phyloP scores from a whole-genome alignment of 2,329 filamentous ascomycete species.

The Whalleya microplaca region DNA sequence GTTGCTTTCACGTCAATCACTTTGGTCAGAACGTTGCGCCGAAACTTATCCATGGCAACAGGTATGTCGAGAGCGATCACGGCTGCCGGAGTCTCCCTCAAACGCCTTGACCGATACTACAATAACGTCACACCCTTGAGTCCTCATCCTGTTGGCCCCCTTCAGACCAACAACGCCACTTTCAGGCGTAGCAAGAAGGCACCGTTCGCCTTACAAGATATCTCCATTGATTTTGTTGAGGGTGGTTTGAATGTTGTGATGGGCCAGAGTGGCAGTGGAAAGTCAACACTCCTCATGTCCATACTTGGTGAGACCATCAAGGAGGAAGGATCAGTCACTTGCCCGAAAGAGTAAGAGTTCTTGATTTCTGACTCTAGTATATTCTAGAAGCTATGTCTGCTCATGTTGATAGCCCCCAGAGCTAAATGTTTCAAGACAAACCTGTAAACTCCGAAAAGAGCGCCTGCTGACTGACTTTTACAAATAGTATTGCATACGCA shows the following conservation, averaged over 20 bases:
- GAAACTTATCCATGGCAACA: slow-evolving; percentile 55
- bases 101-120: slow-evolving; percentile 59
- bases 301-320: slow-evolving; percentile 59
- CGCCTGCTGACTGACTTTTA: background rate
- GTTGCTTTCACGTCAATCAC: slow-evolving; percentile 61
- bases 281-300: slow-evolving; percentile 58
- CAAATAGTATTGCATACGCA: slow-evolving; percentile 51
- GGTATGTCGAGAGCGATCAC: slow-evolving; percentile 47
- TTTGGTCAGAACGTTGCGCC: slow-evolving; percentile 56
- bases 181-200: slow-evolving; percentile 56
- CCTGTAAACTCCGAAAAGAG: background rate
- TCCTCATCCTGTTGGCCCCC: slow-evolving; percentile 52
- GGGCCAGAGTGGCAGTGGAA: slow-evolving; percentile 60
- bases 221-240: slow-evolving; percentile 56
- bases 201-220: slow-evolving; percentile 51
- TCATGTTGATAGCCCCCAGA: background rate
- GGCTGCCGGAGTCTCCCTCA: slow-evolving; percentile 51
- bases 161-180: slow-evolving; percentile 50
- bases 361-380: background rate
- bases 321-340: slow-evolving; percentile 50
- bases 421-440: background rate
- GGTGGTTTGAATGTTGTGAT: slow-evolving; percentile 58
- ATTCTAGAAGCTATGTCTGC: background rate
- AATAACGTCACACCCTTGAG: slow-evolving; percentile 52
- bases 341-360: slow-evolving; percentile 46